Conservation (phyloP, 192 early-diverging fungal species). For the Entomortierella lignicola region DNA sequence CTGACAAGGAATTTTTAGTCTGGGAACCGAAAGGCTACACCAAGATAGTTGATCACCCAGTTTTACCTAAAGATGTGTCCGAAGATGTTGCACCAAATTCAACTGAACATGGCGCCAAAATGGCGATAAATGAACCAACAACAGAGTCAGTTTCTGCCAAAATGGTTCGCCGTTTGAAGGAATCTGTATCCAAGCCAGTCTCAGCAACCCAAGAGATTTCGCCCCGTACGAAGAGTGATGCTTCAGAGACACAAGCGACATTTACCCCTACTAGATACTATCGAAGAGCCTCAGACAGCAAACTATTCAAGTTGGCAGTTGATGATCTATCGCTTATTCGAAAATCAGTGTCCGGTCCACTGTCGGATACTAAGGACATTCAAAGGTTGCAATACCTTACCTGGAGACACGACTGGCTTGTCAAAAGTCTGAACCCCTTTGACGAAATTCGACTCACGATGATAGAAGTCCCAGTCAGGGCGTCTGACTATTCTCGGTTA, state of each 20-base stretch:
- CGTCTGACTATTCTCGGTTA: background rate
- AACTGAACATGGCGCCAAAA: background rate
- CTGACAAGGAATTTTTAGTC: slow-evolving; percentile 25
- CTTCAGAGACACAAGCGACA: no score
- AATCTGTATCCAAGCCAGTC: background rate
- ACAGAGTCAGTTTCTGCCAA: slow-evolving; percentile 6
- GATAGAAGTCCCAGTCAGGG: slow-evolving; percentile 1
- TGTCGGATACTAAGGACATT: background rate
- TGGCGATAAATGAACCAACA: background rate
- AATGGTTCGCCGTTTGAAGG: slow-evolving; percentile 22
- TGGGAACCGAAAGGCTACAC: slow-evolving; percentile 52
- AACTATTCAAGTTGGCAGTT: slow-evolving; percentile 3
- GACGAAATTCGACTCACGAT: slow-evolving; percentile 40
- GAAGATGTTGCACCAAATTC: background rate
- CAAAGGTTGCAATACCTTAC: slow-evolving; percentile 7
- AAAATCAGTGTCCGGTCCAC: background rate
- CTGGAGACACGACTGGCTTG: slow-evolving; percentile 14
- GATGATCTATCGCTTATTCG: slow-evolving; percentile 19
- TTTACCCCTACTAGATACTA: slow-evolving; percentile 8
- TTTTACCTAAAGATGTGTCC: no score
- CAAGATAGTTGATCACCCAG: slow-evolving; percentile 6
- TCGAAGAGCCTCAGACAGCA: slow-evolving; percentile 9
- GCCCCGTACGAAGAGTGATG: background rate
- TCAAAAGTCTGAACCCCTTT: slow-evolving; percentile 17
- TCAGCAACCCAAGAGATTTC: background rate